These are phyloP conservation scores for Cornus controversa DNA, from an alignment of 148 eudicot species.

Conservation along the genomic window DNA sequence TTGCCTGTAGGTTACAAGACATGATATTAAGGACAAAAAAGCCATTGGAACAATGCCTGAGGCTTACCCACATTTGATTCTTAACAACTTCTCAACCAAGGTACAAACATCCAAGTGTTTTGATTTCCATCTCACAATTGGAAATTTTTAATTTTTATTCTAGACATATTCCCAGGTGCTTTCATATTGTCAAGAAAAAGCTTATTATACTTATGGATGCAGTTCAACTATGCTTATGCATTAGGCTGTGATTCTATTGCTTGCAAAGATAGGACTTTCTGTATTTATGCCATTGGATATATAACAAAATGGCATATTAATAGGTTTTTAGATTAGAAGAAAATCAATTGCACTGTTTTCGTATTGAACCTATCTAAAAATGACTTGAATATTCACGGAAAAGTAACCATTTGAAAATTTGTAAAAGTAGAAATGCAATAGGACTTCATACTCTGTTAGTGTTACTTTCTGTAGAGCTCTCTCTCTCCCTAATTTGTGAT, in stretches of 20 bases:
- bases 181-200: background rate
- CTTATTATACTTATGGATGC: background rate
- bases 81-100: slow-evolving; percentile 75
- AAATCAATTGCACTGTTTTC: slow-evolving; percentile 1
- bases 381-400: background rate
- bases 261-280: background rate
- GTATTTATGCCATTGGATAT: background rate
- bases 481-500: no score
- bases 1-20: slow-evolving; percentile 82
- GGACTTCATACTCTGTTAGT: background rate
- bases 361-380: background rate
- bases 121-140: background rate
- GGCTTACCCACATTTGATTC: slow-evolving; percentile 86
- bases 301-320: background rate
- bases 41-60: slow-evolving; percentile 97
- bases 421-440: background rate
- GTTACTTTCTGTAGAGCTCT: background rate
- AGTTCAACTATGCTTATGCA: background rate
- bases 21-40: slow-evolving; percentile 88
- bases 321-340: background rate
- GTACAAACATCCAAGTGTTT: slow-evolving; percentile 25
- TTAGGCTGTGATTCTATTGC: background rate
- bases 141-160: background rate
- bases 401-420: background rate
- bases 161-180: no score